Evolutionary conservation across 2,329 filamentous ascomycete genomes (phyloP).

Genomic region (Aspergillus udagawae): DNA sequence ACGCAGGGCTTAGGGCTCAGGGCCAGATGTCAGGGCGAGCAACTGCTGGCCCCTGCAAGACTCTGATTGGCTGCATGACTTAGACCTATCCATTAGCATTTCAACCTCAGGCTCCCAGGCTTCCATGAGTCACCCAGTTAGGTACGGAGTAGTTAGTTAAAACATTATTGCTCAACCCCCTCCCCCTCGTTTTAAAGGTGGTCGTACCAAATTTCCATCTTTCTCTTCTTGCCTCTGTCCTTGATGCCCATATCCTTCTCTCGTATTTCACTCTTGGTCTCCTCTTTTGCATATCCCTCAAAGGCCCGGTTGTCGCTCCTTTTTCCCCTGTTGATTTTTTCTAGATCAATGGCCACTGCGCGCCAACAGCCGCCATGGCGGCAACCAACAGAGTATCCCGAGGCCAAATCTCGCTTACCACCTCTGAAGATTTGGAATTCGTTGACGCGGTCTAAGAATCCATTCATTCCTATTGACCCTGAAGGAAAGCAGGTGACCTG

Average conservation of each 20-base stretch:
- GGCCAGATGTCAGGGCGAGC: constrained; percentile 5
- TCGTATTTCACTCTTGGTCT: constrained; percentile 10
- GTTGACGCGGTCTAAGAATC: constrained; percentile 67
- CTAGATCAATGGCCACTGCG: constrained; percentile 24
- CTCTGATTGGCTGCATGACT: constrained; percentile 3
- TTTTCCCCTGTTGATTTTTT: constrained; percentile 12
- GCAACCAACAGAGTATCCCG: constrained; percentile 31
- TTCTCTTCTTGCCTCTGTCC: constrained; percentile 13
- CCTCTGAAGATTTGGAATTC: constrained; percentile 76
- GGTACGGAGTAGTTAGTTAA: too few relatives aligned
- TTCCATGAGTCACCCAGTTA: constrained; percentile 5
- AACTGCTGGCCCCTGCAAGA: neutral
- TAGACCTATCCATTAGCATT: neutral
- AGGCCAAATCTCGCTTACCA: constrained; percentile 39
- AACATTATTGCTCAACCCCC: constrained; percentile 11
- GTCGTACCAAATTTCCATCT: constrained; percentile 4
- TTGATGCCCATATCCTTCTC: constrained; percentile 23
- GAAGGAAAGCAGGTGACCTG: constrained; percentile 68
- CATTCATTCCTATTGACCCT: constrained; percentile 68
- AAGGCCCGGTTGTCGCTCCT: constrained; percentile 13
- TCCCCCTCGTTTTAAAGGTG: constrained; percentile 4
- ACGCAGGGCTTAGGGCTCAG: constrained; percentile 23
- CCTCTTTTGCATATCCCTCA: constrained; percentile 9
- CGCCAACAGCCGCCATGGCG: constrained; percentile 45
- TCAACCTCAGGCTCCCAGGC: constrained; percentile 1